A percentile compares a stretch with the other conserved stretches of the same genome.
phyloP scores from a whole-genome alignment of 108 stramenopile species.

The Mayamaea pseudoterrestris region DNA sequence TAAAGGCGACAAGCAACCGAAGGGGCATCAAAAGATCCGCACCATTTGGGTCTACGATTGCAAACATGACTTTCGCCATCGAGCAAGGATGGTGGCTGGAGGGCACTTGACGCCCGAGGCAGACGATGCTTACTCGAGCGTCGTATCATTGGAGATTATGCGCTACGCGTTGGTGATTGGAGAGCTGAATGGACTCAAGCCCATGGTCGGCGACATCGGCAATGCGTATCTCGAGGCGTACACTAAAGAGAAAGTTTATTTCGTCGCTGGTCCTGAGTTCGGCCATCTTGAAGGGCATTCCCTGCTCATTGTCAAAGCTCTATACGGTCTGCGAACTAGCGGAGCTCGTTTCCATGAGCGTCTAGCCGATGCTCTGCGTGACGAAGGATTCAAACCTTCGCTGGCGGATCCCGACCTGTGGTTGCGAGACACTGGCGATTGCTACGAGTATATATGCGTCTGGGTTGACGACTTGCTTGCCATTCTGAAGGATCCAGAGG shows the following conservation, averaged over 20 bases:
- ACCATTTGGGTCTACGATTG: slow-evolving; percentile 12
- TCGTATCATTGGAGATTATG: slow-evolving; percentile 13
- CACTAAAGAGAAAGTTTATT: slow-evolving; percentile 20
- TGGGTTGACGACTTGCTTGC: slow-evolving; percentile 23
- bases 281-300: slow-evolving; percentile 14
- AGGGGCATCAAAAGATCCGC: slow-evolving; percentile 14
- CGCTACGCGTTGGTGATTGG: slow-evolving; percentile 13
- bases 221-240: slow-evolving; percentile 15
- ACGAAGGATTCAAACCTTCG: slow-evolving; percentile 17
- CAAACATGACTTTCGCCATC: slow-evolving; percentile 20
- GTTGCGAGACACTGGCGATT: slow-evolving; percentile 8
- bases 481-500: slow-evolving; percentile 5
- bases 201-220: slow-evolving; percentile 14
- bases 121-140: slow-evolving; percentile 16
- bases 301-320: slow-evolving; percentile 14
- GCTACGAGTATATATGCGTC: slow-evolving; percentile 20
- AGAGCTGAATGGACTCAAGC: slow-evolving; percentile 19
- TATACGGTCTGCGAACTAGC: slow-evolving; percentile 22
- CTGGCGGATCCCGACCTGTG: slow-evolving; percentile 28
- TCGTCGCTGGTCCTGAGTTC: slow-evolving; percentile 34
- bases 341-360: slow-evolving; percentile 8
- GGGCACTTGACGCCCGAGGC: slow-evolving; percentile 15
- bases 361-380: slow-evolving; percentile 1
- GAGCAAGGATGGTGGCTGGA: slow-evolving; percentile 17
- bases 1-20: slow-evolving; percentile 6